Conservation (phyloP, 2,329 filamentous ascomycete species). For the Lasiodiplodia sp. region DNA sequence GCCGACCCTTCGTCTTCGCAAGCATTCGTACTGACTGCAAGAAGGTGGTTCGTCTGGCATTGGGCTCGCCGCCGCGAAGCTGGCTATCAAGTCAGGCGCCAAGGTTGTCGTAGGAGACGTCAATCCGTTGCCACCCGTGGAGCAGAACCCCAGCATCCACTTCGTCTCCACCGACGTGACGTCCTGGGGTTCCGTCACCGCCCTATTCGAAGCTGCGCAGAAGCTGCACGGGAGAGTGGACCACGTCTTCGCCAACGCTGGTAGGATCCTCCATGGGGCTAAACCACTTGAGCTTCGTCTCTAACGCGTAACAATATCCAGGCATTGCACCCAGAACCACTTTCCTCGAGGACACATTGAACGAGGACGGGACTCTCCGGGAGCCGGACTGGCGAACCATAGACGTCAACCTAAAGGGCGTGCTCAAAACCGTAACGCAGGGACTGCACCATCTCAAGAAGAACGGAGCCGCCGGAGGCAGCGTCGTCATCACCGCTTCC, state of each 20-base stretch:
- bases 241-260: slow-evolving; percentile 46
- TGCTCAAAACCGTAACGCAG: slow-evolving; percentile 59
- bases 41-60: slow-evolving; percentile 67
- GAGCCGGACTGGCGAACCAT: slow-evolving; percentile 39
- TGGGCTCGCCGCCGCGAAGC: slow-evolving; percentile 62
- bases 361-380: slow-evolving; percentile 40
- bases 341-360: slow-evolving; percentile 39
- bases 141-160: slow-evolving; percentile 35
- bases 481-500: slow-evolving; percentile 42
- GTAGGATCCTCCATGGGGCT: not conserved
- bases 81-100: slow-evolving; percentile 61
- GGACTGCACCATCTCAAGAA: slow-evolving; percentile 57
- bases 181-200: slow-evolving; percentile 58
- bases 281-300: not conserved
- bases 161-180: slow-evolving; percentile 44
- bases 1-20: slow-evolving; percentile 13
- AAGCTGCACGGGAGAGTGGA: slow-evolving; percentile 51
- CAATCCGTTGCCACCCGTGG: slow-evolving; percentile 48
- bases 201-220: slow-evolving; percentile 59
- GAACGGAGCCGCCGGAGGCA: slow-evolving; percentile 38
- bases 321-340: slow-evolving; percentile 35
- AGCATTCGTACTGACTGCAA: not conserved
- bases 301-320: not conserved
- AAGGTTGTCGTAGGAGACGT: slow-evolving; percentile 66
- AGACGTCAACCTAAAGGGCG: slow-evolving; percentile 59